A percentile compares a stretch with the other conserved stretches of the same genome.
These are phyloP conservation scores for Mycocentrospora acerina DNA, from an alignment of 2,329 filamentous ascomycete species.

Conservation along the genomic window DNA sequence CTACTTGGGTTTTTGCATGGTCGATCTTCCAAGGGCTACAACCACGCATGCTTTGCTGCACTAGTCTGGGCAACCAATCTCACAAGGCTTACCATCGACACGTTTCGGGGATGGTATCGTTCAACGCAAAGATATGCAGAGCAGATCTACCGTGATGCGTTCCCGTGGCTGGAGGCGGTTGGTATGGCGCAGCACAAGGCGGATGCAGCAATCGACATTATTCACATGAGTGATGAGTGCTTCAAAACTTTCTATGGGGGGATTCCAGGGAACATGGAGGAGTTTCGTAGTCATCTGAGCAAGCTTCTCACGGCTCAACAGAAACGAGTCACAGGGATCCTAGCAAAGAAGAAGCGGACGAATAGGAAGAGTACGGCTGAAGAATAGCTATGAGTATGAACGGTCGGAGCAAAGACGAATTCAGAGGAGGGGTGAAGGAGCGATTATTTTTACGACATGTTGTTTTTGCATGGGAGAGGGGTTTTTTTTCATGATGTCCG, in stretches of 20 bases:
- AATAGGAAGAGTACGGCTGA: conserved; percentile 2
- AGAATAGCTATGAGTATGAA: conserved; percentile 3
- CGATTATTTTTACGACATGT: too few species aligned
- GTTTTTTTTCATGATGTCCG: too few species aligned
- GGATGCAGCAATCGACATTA: conserved; percentile 33
- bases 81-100: conserved; percentile 26
- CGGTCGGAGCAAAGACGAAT: too few species aligned
- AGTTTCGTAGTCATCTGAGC: conserved; percentile 20
- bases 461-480: too few species aligned
- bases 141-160: conserved; percentile 39
- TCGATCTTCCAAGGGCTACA: conserved; percentile 32
- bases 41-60: conserved; percentile 35
- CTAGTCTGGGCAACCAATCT: conserved; percentile 33
- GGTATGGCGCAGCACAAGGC: conserved; percentile 24
- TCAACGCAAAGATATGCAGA: conserved; percentile 17
- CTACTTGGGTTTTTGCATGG: conserved; percentile 27
- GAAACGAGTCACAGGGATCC: conserved; percentile 14
- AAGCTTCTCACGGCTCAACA: conserved; percentile 19
- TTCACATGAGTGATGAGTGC: conserved; percentile 11
- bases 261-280: conserved; percentile 4
- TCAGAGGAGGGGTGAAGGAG: too few species aligned
- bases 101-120: conserved; percentile 4
- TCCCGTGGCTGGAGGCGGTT: conserved; percentile 40
- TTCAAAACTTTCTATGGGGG: not conserved
- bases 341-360: conserved; percentile 6